These are phyloP conservation scores for Ilex aquifolium DNA, from an alignment of 257 asterid species.

Conservation along the genomic window DNA sequence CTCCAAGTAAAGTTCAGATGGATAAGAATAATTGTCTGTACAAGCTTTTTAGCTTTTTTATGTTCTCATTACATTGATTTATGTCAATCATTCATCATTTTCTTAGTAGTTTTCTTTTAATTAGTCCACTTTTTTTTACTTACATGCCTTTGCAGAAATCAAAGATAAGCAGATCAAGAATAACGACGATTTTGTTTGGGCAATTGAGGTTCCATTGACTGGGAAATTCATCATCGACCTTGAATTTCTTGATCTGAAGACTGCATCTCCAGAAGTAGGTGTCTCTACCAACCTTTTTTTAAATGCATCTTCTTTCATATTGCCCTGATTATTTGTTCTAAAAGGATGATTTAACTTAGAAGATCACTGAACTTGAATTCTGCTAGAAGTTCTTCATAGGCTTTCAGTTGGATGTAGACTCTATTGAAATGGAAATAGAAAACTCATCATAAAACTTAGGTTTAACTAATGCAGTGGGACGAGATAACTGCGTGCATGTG, in stretches of 20 bases:
- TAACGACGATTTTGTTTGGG: conserved; percentile 84
- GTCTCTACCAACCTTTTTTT: not conserved
- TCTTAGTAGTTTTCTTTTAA: not conserved
- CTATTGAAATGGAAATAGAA: no score
- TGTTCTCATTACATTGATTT: not conserved
- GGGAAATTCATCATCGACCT: conserved; percentile 91
- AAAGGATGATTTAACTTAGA: no score
- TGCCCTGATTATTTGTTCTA: not conserved
- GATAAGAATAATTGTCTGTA: not conserved
- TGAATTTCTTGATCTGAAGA: conserved; percentile 88
- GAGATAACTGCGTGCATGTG: no score
- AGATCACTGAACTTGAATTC: no score
- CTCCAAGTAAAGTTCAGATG: not conserved
- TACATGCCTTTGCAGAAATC: conserved; percentile 42
- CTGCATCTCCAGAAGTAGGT: conserved; percentile 57
- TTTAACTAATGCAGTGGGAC: no score
- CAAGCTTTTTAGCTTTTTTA: not conserved
- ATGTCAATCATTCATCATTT: not conserved
- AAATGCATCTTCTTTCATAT: not conserved
- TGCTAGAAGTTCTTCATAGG: no score
- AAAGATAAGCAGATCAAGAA: conserved; percentile 68
- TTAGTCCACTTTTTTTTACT: not conserved
- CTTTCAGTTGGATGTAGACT: no score
- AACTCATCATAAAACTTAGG: no score
- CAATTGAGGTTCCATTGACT: conserved; percentile 61